These are phyloP conservation scores for Ceratocystis eucalypticola DNA, from an alignment of 2,329 filamentous ascomycete genomes.

Conservation along the genomic window DNA sequence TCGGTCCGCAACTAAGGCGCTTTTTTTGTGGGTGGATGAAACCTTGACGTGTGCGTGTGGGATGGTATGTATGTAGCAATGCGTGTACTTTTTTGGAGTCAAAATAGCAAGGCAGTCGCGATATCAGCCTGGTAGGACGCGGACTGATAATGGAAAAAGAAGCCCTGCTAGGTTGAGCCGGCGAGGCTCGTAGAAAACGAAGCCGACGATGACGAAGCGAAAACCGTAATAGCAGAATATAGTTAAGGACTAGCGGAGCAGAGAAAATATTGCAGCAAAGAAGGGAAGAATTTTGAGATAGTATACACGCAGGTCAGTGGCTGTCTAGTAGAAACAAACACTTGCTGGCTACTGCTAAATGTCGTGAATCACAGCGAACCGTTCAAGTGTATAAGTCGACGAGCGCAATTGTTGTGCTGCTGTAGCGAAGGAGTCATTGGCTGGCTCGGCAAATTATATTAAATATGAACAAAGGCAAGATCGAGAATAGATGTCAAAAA, in stretches of 20 bases:
- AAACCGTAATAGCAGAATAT: neutral
- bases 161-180: neutral
- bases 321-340: too few relatives aligned
- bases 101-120: neutral
- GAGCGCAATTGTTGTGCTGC: neutral
- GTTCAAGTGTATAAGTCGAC: neutral
- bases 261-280: neutral
- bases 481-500: neutral
- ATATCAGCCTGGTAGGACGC: constrained; percentile 10
- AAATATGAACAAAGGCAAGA: neutral
- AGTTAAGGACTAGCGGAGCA: neutral
- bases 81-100: constrained; percentile 1
- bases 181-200: neutral
- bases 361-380: neutral
- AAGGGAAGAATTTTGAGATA: neutral
- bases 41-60: neutral
- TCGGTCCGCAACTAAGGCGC: neutral
- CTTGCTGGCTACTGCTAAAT: neutral
- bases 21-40: neutral
- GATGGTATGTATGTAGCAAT: neutral
- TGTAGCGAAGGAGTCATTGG: neutral
- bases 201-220: neutral
- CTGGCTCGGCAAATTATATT: neutral
- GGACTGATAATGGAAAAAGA: neutral
- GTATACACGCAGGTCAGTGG: too few relatives aligned